Evolutionary conservation across 768 basidiomycete species (phyloP).

Genomic region (Boletus speciosus): DNA sequence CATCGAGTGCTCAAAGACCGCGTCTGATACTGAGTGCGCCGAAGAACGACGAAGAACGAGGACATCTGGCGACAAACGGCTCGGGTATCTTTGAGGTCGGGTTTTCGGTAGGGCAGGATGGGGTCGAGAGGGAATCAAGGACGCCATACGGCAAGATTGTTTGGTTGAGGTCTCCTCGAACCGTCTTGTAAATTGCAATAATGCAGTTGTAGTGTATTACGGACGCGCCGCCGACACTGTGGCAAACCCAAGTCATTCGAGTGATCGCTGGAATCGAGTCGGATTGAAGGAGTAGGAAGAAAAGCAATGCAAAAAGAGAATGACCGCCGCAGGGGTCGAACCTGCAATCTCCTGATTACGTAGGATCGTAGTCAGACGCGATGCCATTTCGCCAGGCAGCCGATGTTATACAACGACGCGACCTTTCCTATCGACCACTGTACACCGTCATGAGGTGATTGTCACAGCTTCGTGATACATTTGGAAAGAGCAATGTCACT

Average conservation of each 20-base stretch:
- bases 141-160: constrained; percentile 53
- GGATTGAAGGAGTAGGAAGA: background rate
- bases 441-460: no score
- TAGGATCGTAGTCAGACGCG: constrained; percentile 81
- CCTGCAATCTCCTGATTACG: constrained; percentile 86
- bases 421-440: background rate
- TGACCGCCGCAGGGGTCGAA: constrained; percentile 66
- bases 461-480: background rate
- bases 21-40: constrained; percentile 39
- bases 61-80: constrained; percentile 28
- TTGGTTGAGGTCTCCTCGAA: constrained; percentile 29
- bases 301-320: background rate
- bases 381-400: constrained; percentile 92
- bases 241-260: no score
- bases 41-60: constrained; percentile 32
- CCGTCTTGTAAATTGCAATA: no score
- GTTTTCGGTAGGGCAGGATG: constrained; percentile 37
- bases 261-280: no score
- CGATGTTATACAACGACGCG: constrained; percentile 6
- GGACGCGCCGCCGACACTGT: no score
- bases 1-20: constrained; percentile 9
- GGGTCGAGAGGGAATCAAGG: constrained; percentile 28
- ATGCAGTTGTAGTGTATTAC: background rate
- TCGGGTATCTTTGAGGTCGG: constrained; percentile 53
- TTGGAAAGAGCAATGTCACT: background rate